Percentiles rank a stretch among this genome's conserved stretches.
Evolutionary conservation across 2,329 filamentous ascomycete species (phyloP).

Genomic region (Cladosporium oxysporum): DNA sequence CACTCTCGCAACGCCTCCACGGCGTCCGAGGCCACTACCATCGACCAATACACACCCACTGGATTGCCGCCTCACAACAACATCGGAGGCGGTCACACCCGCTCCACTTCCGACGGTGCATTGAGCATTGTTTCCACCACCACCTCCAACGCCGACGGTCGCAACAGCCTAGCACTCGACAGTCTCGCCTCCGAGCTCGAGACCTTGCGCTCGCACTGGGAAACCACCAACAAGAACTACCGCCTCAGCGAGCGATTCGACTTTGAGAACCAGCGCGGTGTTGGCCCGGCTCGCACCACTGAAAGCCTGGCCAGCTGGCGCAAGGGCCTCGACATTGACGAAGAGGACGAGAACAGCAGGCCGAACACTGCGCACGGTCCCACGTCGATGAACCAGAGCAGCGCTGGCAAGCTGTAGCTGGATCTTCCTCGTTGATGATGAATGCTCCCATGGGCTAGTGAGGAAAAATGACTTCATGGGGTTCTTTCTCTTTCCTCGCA

Average conservation of each 20-base stretch:
- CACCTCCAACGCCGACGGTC: conserved; percentile 26
- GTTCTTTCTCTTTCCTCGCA: neutral
- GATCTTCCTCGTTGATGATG: neutral
- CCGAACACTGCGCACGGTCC: conserved; percentile 15
- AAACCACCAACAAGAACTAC: conserved; percentile 93
- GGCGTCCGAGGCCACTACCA: conserved; percentile 43
- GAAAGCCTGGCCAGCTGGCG: conserved; percentile 79
- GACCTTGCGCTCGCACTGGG: conserved; percentile 87
- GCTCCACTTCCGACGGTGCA: conserved; percentile 63
- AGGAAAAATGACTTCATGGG: neutral
- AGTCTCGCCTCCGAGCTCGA: conserved; percentile 91
- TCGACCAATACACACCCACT: conserved; percentile 13
- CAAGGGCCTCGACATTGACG: conserved; percentile 65
- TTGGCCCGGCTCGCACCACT: conserved; percentile 55
- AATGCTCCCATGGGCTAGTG: neutral
- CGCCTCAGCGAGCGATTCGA: conserved; percentile 87
- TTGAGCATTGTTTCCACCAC: conserved; percentile 54
- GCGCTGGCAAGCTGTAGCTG: neutral
- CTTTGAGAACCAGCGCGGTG: conserved; percentile 58
- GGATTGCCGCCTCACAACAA: conserved; percentile 45
- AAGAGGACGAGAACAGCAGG: conserved; percentile 29
- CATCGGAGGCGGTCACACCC: conserved; percentile 54
- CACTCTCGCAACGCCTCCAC: conserved; percentile 15
- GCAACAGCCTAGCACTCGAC: conserved; percentile 61
- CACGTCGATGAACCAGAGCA: neutral